A percentile compares a stretch with the other conserved stretches of the same genome.
Conservation (phyloP, 257 asterid genomes). For the Penstemon newberryi region DNA sequence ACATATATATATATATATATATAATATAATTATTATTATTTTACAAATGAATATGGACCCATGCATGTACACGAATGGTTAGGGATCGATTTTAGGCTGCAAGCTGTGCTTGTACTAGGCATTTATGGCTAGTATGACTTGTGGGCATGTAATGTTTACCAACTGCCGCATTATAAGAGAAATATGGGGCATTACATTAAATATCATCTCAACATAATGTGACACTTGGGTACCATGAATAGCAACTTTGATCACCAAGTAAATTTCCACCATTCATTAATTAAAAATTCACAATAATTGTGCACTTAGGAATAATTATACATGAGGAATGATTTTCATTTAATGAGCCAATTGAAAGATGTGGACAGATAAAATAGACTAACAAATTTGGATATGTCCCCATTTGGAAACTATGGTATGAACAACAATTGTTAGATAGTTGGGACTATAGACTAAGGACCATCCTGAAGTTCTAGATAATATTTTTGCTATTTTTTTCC, state of each 20-base stretch:
- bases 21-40: too few species aligned
- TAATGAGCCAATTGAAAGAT: background rate
- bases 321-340: background rate
- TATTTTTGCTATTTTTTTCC: background rate
- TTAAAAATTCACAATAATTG: background rate
- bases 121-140: too few species aligned
- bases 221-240: background rate
- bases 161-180: background rate
- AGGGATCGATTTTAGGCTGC: too few species aligned
- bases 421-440: constrained; percentile 31
- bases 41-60: too few species aligned
- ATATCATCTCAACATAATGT: constrained; percentile 5
- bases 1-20: too few species aligned
- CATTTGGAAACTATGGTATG: constrained; percentile 18
- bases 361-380: constrained; percentile 1
- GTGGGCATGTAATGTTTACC: too few species aligned
- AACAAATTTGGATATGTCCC: background rate
- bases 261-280: constrained; percentile 10
- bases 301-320: background rate
- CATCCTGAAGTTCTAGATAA: background rate
- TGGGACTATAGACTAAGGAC: constrained; percentile 22
- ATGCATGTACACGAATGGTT: too few species aligned
- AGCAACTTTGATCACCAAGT: constrained; percentile 18
- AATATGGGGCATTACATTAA: background rate
- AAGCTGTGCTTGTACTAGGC: too few species aligned